Base-by-base conservation (phyloP, 805 yeast genomes). In the Yamadazyma akitaensis region DNA sequence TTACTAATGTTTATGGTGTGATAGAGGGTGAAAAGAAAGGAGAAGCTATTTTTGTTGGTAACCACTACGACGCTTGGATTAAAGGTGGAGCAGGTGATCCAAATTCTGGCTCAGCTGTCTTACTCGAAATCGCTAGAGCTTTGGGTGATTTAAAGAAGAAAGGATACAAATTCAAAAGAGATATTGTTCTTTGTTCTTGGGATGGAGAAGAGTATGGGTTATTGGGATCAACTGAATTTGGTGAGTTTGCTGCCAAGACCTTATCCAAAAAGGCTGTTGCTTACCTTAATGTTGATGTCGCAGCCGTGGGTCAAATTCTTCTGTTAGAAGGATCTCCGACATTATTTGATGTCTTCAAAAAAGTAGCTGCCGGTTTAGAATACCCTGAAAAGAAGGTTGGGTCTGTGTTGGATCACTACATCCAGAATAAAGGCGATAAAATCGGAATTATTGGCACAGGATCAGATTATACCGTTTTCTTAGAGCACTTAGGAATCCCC, bases 401-500 rank as follows among this genome's bases (percentile, higher is more conserved):
- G 5, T 61, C 79, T 0, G 65, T 84, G 25, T 69, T 61, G 52
- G 79, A 82, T 30, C 77, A 78, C 54, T 81, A 81, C 70, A 19
- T 48, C 14, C 14, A 40, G 8, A 60, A 68, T 34, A 18, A 44
- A 28, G 68, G 64, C 42, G 68, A 70, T 8, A 56, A 67, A 0
- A 67, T 81, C 40, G 60, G 56, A 2, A 57, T 67, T 17, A 65
- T 80, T 12, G 79, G 80, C 2, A 72, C 79, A 9, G 77, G 79
- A 6, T 70, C 83, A 1, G 85, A 80, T 56, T 77, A 70, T 55
- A 71, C 79, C 2, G 80, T 80, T 9, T 82, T 83, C 53, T 87
- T 84, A 60, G 77, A 78, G 55, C 82, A 80, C 57, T 60, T 84
- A 52, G 91, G 89, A 5, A 76, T 85, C 34, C 87, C 91, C 1